Percentiles rank a stretch among this genome's conserved stretches.
Evolutionary conservation across 2,329 filamentous ascomycete species (phyloP).

Genomic region (Lanzia echinophila): DNA sequence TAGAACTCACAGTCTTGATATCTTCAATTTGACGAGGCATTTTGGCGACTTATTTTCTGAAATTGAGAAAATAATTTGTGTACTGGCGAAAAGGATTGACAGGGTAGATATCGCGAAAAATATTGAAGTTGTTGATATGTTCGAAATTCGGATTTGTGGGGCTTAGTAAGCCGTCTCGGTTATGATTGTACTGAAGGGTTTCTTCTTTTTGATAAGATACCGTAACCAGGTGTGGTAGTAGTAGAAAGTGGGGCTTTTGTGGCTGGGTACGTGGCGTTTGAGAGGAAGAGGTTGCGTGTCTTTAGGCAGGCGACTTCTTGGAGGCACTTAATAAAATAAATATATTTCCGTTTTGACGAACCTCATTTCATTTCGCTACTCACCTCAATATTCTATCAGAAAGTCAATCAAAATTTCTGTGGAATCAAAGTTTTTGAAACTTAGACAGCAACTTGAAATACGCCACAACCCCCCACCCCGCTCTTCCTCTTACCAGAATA

Average conservation of each 20-base stretch:
- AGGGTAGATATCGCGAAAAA: slow-evolving; percentile 9
- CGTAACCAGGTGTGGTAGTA: neutral
- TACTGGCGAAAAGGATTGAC: slow-evolving; percentile 4
- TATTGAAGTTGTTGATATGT: slow-evolving; percentile 10
- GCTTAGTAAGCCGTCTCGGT: slow-evolving; percentile 14
- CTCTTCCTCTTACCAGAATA: slow-evolving; percentile 34
- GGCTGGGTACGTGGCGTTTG: neutral
- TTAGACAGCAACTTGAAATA: no score
- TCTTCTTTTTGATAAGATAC: neutral
- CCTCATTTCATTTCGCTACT: no score
- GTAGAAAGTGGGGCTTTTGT: neutral
- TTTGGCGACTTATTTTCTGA: slow-evolving; percentile 49
- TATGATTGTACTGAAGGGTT: slow-evolving; percentile 7
- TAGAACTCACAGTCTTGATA: slow-evolving; percentile 70
- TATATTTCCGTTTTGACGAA: no score
- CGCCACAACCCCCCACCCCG: no score
- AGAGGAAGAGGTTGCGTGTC: neutral
- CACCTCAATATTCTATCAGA: no score
- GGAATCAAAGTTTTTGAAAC: no score
- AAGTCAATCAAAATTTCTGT: no score
- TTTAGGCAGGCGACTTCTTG: neutral
- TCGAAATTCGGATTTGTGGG: slow-evolving; percentile 12
- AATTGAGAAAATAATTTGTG: slow-evolving; percentile 16
- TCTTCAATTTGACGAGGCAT: slow-evolving; percentile 98
- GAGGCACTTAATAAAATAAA: neutral